Base-by-base conservation (phyloP, 202 grass and related monocot genomes). In the Schoenoplectus tabernaemontani region DNA sequence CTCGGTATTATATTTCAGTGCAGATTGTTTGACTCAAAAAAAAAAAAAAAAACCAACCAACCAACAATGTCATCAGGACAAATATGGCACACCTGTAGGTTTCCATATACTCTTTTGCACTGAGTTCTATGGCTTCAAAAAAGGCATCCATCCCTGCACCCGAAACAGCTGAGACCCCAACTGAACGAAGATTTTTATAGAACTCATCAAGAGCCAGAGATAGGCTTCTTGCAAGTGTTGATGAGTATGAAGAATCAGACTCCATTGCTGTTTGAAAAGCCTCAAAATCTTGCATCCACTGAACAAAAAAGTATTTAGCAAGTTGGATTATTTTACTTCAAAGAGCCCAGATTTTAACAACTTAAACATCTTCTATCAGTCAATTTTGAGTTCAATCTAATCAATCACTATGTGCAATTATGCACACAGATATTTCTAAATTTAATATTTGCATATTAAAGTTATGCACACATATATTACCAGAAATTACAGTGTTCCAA, bases 251-350 rank as follows among this genome's bases (percentile, higher is more conserved):
- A 61, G 88, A 86, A 79, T 98, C 91, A 0, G 89, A 86, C 9
- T 98, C 91, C 70, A 98, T 69, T 54, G 95, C 86, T 59, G 81
- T 81, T 87, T 94, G 95, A 91, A 94, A 98, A 4, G 89, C 86
- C 51, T 98, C 88, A 77, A 98, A 92, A 89, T 98, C 95, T 88
- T 92, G 77, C 95, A 98, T 98, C 91, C 95, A 98, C 95, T 98
- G 85, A 19, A 85, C 10, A 43, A 82, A 81, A 57, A 11, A 22
- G 1, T 70, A 70, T 70, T 46, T 19, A 53, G 53, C 69, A 74
- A 4, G 10, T 63, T 68, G 8, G 56, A 67, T 46, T 54, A 26
- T 22, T 48, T 60, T 42, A 61, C 15, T 73, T 30, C 0, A 7
- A 71, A 57, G 15, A 74, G 26, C 3, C 28, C 16, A n/a, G 13